A percentile compares a stretch with the other conserved stretches of the same genome.
Evolutionary conservation across 2,329 filamentous ascomycete species (phyloP).

Genomic region (Cercospora beticola): DNA sequence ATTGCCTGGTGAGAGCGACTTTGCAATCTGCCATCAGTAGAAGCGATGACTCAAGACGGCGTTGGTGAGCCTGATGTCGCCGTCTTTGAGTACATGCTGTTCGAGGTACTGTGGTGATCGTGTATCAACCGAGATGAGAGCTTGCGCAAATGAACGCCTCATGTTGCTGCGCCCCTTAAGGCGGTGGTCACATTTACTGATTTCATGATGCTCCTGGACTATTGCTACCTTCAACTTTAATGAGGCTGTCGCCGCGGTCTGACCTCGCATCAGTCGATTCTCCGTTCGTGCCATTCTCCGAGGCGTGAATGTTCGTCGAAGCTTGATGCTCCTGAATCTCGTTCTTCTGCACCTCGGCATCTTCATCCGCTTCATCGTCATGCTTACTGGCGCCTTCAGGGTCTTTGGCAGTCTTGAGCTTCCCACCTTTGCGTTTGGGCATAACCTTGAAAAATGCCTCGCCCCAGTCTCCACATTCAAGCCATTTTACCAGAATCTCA

Average conservation of each 20-base stretch:
- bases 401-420: slow-evolving; percentile 48
- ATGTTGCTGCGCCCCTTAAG: neutral
- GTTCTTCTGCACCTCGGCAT: slow-evolving; percentile 7
- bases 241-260: neutral
- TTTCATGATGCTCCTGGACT: neutral
- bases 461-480: slow-evolving; percentile 89
- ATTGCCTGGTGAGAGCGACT: neutral
- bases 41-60: neutral
- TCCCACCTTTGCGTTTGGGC: slow-evolving; percentile 83
- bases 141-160: neutral
- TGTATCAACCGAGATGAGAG: neutral
- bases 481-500: slow-evolving; percentile 93
- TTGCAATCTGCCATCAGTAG: neutral
- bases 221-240: neutral
- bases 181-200: neutral
- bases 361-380: slow-evolving; percentile 14
- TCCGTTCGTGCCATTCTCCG: neutral
- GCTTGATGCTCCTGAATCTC: neutral
- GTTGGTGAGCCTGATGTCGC: neutral
- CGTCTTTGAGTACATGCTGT: neutral
- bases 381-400: slow-evolving; percentile 17
- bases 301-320: neutral
- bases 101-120: neutral
- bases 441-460: slow-evolving; percentile 84
- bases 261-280: neutral